Conservation (phyloP, 176 grass and related monocot species). For the Neostapfia colusana region DNA sequence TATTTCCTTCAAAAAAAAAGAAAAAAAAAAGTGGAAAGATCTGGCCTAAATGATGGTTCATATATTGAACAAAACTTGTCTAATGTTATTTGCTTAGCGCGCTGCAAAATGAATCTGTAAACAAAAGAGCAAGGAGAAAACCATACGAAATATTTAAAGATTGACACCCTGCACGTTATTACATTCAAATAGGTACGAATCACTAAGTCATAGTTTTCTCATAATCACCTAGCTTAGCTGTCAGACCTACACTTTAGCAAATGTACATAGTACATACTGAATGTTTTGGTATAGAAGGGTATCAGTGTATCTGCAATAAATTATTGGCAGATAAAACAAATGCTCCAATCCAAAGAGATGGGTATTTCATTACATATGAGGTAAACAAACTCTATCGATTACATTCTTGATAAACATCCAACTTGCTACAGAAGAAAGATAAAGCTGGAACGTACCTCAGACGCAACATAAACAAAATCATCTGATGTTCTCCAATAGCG, state of each 20-base stretch:
- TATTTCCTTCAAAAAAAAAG: too few relatives aligned
- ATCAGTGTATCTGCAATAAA: conserved; percentile 56
- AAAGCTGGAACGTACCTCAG: conserved; percentile 67
- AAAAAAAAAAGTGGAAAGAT: too few relatives aligned
- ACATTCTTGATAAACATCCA: conserved; percentile 25
- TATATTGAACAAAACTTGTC: conserved; percentile 9
- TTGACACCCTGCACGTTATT: conserved; percentile 15
- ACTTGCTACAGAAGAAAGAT: conserved; percentile 39
- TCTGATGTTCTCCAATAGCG: conserved; percentile 97
- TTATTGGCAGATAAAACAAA: conserved; percentile 59
- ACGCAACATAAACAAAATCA: conserved; percentile 99
- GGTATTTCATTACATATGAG: conserved; percentile 33
- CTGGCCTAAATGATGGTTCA: conserved; percentile 21
- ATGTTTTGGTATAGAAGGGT: conserved; percentile 54
- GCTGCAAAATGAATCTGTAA: conserved; percentile 2
- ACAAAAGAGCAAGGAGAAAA: conserved; percentile 11
- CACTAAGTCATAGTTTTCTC: conserved; percentile 37
- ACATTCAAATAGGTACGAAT: conserved; percentile 33
- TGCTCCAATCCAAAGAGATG: conserved; percentile 39
- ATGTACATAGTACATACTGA: conserved; percentile 50
- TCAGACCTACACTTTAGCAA: conserved; percentile 43
- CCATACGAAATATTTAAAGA: background rate
- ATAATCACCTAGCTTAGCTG: conserved; percentile 35
- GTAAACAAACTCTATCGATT: conserved; percentile 20
- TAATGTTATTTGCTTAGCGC: conserved; percentile 16